phyloP scores from a whole-genome alignment of 306 rosid species.

The Dryas alaskensis region DNA sequence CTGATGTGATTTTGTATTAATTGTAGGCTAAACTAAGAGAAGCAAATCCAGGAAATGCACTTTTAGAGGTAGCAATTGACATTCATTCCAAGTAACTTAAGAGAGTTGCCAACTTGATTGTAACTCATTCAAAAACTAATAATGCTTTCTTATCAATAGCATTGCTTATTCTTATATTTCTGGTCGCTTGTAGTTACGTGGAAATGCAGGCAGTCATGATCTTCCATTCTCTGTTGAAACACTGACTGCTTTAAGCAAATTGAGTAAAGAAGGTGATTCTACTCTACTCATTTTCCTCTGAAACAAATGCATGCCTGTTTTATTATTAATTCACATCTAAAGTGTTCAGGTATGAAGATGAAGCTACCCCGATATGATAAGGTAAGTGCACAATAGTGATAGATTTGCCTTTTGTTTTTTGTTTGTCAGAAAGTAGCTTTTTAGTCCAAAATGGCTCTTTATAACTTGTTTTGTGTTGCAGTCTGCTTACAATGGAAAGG shows the following conservation, averaged over 20 bases:
- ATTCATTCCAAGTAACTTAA: conserved; percentile 8
- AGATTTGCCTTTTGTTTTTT: background rate
- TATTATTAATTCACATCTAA: conserved; percentile 29
- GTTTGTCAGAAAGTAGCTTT: conserved; percentile 1
- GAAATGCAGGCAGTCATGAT: conserved; percentile 97
- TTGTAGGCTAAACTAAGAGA: conserved; percentile 75
- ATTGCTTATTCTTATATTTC: conserved; percentile 2
- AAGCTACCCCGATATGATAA: conserved; percentile 89
- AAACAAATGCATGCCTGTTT: conserved; percentile 6
- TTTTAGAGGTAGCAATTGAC: conserved; percentile 68
- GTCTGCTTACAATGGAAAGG: conserved; percentile 88
- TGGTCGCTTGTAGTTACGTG: conserved; percentile 51
- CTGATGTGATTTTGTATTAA: conserved; percentile 33
- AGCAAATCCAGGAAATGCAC: conserved; percentile 70
- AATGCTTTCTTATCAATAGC: background rate
- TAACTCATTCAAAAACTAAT: background rate
- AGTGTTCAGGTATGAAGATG: conserved; percentile 71
- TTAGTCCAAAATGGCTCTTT: conserved; percentile 24
- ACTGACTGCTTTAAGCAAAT: conserved; percentile 47
- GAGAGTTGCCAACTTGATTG: background rate
- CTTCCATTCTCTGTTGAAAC: conserved; percentile 74
- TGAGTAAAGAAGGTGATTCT: conserved; percentile 75
- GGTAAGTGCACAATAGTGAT: conserved; percentile 42
- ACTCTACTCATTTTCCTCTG: conserved; percentile 15
- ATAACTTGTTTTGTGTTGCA: conserved; percentile 34